Percentiles rank a stretch among this genome's conserved stretches.
Evolutionary conservation across 2,329 filamentous ascomycete species (phyloP).

Genomic region (Catunica adiposa): DNA sequence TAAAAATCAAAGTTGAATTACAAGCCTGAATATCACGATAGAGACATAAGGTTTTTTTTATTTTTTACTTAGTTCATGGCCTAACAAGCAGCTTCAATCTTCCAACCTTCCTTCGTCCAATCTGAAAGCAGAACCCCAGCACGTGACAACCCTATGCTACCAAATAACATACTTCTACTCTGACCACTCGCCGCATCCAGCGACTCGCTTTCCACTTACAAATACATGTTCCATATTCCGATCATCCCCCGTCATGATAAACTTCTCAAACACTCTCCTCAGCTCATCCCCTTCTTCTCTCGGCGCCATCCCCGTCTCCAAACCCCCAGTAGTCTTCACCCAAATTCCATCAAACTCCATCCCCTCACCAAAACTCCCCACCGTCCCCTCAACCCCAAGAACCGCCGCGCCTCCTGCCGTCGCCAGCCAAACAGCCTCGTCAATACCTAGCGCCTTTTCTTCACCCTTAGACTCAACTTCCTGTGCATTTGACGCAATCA

Average conservation of each 20-base stretch:
- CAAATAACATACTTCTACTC: background rate
- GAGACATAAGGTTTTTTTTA: too few species aligned
- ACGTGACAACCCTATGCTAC: background rate
- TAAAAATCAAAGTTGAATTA: background rate
- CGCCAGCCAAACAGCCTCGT: constrained; percentile 41
- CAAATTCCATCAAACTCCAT: constrained; percentile 47
- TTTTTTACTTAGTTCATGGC: too few species aligned
- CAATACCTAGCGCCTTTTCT: constrained; percentile 31
- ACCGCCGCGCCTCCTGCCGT: constrained; percentile 45
- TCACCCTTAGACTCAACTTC: constrained; percentile 25
- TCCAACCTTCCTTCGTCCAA: too few species aligned
- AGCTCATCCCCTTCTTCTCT: constrained; percentile 32
- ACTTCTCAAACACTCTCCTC: constrained; percentile 41
- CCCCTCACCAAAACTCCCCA: constrained; percentile 41
- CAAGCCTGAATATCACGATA: too few species aligned
- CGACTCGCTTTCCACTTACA: constrained; percentile 28
- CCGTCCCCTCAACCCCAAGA: constrained; percentile 32
- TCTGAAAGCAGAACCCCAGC: background rate
- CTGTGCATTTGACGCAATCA: constrained; percentile 35
- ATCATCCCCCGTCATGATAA: constrained; percentile 49
- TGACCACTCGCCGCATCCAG: background rate
- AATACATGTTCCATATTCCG: constrained; percentile 41
- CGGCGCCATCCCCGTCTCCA: constrained; percentile 32
- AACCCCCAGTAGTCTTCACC: constrained; percentile 25
- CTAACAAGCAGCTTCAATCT: too few species aligned